Conservation (phyloP, 148 eudicot species). For the Suaeda aralocaspica region DNA sequence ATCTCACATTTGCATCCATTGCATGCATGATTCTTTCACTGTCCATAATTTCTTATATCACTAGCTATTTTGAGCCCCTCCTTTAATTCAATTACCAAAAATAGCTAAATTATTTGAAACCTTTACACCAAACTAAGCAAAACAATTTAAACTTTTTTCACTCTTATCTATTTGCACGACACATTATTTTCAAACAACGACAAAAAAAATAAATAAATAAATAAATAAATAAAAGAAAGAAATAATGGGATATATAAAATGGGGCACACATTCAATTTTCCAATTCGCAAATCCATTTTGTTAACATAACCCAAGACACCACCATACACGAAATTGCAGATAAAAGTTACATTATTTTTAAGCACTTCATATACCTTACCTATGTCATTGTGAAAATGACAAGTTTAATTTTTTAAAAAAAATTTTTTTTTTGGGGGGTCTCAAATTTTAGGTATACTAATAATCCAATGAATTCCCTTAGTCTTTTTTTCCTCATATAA, state of each 20-base stretch:
- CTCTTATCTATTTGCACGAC: constrained; percentile 4
- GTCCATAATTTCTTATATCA: not conserved
- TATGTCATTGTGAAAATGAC: constrained; percentile 13
- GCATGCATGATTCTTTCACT: constrained; percentile 6
- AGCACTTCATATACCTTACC: too few species aligned
- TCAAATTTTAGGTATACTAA: constrained; percentile 5
- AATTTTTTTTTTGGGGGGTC: not conserved
- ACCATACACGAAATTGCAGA: not conserved
- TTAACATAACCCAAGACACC: constrained; percentile 1
- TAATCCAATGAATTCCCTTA: constrained; percentile 4
- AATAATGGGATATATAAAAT: not conserved
- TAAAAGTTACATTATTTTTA: not conserved
- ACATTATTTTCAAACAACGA: constrained; percentile 6
- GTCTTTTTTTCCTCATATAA: not conserved
- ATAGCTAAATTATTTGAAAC: not conserved
- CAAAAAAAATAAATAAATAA: constrained; percentile 4
- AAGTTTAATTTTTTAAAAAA: not conserved
- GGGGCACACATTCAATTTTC: not conserved
- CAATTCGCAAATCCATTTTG: not conserved
- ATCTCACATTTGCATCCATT: too few species aligned
- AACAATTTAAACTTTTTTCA: constrained; percentile 10
- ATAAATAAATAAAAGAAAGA: constrained; percentile 1
- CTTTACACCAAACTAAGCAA: not conserved
- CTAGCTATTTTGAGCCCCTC: not conserved
- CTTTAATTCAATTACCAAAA: not conserved